Percentiles rank a stretch among this genome's conserved stretches.
These are phyloP conservation scores for Pulveroboletus sp. DNA, from an alignment of 768 basidiomycete genomes.

Conservation along the genomic window DNA sequence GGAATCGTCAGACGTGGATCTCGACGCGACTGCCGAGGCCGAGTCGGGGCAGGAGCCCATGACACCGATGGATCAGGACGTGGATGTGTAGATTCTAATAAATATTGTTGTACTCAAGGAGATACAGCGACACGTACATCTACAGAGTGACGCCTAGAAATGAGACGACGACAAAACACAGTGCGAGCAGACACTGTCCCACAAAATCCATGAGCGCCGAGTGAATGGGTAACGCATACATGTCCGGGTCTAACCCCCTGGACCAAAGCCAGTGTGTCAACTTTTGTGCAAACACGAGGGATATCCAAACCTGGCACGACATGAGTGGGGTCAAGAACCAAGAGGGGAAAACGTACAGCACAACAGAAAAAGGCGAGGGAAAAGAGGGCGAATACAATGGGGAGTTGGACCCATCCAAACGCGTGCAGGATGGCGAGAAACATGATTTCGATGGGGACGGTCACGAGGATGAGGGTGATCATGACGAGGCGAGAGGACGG, in stretches of 20 bases:
- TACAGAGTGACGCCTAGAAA: constrained; percentile 31
- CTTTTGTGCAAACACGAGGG: constrained; percentile 61
- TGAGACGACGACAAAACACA: constrained; percentile 69
- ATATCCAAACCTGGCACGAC: constrained; percentile 58
- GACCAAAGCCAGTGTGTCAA: constrained; percentile 81
- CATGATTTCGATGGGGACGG: constrained; percentile 75
- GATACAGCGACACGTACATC: neutral
- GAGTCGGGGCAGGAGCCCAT: constrained; percentile 35
- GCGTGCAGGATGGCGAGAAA: constrained; percentile 65
- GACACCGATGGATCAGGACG: constrained; percentile 37
- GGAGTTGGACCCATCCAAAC: constrained; percentile 78
- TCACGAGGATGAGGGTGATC: constrained; percentile 67
- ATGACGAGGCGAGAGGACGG: constrained; percentile 55
- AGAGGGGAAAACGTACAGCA: constrained; percentile 52
- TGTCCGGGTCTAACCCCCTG: constrained; percentile 78
- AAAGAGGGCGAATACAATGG: constrained; percentile 63
- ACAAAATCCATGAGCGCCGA: constrained; percentile 85
- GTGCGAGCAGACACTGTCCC: constrained; percentile 76
- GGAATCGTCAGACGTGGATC: constrained; percentile 32
- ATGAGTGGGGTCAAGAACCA: neutral
- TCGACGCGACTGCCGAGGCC: constrained; percentile 23
- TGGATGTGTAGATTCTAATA: constrained; percentile 41
- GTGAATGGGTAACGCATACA: constrained; percentile 91
- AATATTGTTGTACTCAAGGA: neutral
- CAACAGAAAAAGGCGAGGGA: constrained; percentile 71